Evolutionary conservation across 148 eudicot genomes (phyloP), one percentile per base, ranked within the genome.

Genomic region (Gaultheria prostrata): DNA sequence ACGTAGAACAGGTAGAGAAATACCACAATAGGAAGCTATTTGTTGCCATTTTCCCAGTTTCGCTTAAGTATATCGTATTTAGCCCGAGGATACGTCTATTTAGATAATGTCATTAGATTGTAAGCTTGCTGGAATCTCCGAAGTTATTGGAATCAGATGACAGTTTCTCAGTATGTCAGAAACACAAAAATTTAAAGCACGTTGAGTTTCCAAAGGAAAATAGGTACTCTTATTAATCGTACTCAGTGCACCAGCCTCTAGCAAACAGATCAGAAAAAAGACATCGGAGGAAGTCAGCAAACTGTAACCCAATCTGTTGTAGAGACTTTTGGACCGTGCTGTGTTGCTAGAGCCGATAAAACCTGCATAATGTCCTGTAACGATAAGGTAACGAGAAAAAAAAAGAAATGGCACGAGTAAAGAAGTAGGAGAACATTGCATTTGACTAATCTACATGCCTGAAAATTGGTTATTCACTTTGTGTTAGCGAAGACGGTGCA

Each of bases 401-500:
- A 5, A 28, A 26, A 65, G 11, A 59, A n/a, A 8, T 9, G 50
- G 11, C 80, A 82, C 81, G 35, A 32, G 39, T 73, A 46, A 24
- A 30, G 54, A 72, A 82, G 51, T 35, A 28, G 32, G 14, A 50
- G 24, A 24, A 79, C 71, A 74, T 24, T 26, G 24, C 46, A 48
- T 63, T 53, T 87, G 28, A 46, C 56, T 78, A 80, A 83, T 83
- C n/a, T 88, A 59, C 80, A 80, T 83, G 70, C 30, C 26, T 24
- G 74, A 74, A 63, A 76, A 49, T 83, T 77, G 65, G 48, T 33
- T 76, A 39, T 85, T 80, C 86, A 89, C 80, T 88, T 84, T 83
- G 85, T 86, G 87, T 78, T 1, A 7, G 90, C 75, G 87, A 85
- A 46, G 92, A 80, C 26, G 85, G 89, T 18, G 86, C 77, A 81